Evolutionary conservation across 306 rosid species (phyloP), one percentile per base, ranked within the genome.

Genomic region (Sphenostylis stenocarpa): DNA sequence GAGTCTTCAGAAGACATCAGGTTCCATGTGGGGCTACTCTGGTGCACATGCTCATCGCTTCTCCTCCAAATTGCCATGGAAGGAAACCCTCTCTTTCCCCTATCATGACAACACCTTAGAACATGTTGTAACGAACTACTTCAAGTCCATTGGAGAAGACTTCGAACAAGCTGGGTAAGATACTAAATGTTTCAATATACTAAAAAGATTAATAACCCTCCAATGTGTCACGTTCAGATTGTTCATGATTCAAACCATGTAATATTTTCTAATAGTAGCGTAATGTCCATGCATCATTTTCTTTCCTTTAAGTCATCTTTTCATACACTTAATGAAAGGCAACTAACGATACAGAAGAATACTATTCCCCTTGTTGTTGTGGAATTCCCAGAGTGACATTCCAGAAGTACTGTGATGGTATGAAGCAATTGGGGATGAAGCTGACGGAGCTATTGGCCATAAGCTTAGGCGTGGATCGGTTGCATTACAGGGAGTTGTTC

Each of bases 11-110:
- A 81, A 81, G 63, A 1, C 1, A 5, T 82, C 88, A 2, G 86
- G 81, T 7, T 39, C 81, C 28, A 38, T 80, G 48, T 82, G 79
- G 84, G 97, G 97, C 0, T 93, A 88, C 52, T 90, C 96, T 0
- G 88, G 90, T 36, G 91, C 91, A 1, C 97, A 91, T 78, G 84
- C 89, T 44, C 84, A 90, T n/a, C 89, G 98, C 4, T 93, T 88
- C 80, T 78, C 92, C 1, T 80, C 96, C 3, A 88, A 79, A 26
- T 74, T 90, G 6, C 96, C 97, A 0, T 93, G 97, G 98, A 93
- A 91, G 82, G 97, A 93, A 77, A 88, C 98, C 23, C 70, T 93
- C 28, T 86, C 98, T 48, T 93, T 91, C 53, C 85, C 76, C 1
- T 88, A 79, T 47, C 73, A 67, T 67, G 67, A 83, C 10, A 51